phyloP scores from a whole-genome alignment of 2,329 filamentous ascomycete genomes.

The Thelonectria rubi region DNA sequence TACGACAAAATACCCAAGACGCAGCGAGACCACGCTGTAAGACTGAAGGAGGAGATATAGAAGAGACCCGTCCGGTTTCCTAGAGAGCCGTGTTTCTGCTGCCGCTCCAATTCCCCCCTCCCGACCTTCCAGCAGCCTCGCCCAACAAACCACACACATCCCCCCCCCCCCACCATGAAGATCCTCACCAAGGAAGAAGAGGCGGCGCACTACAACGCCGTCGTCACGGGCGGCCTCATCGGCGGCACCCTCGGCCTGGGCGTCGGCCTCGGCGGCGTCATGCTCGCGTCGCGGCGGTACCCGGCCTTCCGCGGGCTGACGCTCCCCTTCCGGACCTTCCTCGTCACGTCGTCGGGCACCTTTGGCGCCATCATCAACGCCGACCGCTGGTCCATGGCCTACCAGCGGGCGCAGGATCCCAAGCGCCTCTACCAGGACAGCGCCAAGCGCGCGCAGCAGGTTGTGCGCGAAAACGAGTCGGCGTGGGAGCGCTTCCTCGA shows the following conservation, averaged over 20 bases:
- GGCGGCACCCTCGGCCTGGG: conserved; percentile 76
- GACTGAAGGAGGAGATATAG: neutral
- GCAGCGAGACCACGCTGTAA: too few relatives aligned
- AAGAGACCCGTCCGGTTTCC: conserved; percentile 13
- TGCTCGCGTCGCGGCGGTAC: conserved; percentile 75
- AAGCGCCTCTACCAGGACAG: conserved; percentile 72
- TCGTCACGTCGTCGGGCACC: conserved; percentile 82
- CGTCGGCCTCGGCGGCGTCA: conserved; percentile 73
- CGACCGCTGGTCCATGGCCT: conserved; percentile 73
- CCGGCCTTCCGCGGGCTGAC: conserved; percentile 83
- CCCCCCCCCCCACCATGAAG: conserved; percentile 75
- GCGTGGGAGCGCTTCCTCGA: conserved; percentile 69
- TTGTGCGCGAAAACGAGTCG: conserved; percentile 65
- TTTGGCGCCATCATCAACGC: conserved; percentile 90
- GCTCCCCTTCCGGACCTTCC: conserved; percentile 89
- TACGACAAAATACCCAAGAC: conserved; percentile 7
- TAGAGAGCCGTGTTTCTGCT: neutral
- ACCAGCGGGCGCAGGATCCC: conserved; percentile 75
- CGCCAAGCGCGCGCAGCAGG: conserved; percentile 63
- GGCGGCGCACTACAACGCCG: conserved; percentile 80
- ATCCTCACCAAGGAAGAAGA: conserved; percentile 95
- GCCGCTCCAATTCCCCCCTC: conserved; percentile 1
- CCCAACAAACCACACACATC: neutral
- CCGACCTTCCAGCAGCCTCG: neutral
- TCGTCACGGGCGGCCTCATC: conserved; percentile 79